These are phyloP conservation scores for Rhodocollybia butyracea DNA, from an alignment of 768 basidiomycete species.

Conservation along the genomic window DNA sequence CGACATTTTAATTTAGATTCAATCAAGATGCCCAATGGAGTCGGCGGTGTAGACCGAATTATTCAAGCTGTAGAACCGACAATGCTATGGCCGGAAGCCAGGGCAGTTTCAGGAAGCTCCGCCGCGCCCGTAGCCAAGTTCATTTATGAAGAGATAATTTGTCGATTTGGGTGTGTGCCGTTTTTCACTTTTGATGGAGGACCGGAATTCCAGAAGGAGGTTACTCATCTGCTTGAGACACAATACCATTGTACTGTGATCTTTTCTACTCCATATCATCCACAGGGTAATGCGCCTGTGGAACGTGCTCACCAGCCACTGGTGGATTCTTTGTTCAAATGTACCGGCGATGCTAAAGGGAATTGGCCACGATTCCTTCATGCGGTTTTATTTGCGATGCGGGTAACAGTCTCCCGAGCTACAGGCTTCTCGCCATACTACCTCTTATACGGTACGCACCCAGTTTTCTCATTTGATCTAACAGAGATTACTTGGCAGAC, in stretches of 20 bases:
- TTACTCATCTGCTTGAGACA: slow-evolving; percentile 13
- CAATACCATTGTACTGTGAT: slow-evolving; percentile 23
- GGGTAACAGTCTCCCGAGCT: too few relatives aligned
- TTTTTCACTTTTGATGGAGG: slow-evolving; percentile 25
- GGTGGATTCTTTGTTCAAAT: slow-evolving; percentile 16
- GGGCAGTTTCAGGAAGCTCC: slow-evolving; percentile 8
- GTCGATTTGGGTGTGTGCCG: slow-evolving; percentile 18
- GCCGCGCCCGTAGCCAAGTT: slow-evolving; percentile 21
- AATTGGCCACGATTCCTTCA: slow-evolving; percentile 25
- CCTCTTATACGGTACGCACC: too few relatives aligned
- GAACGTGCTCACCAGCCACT: slow-evolving; percentile 27
- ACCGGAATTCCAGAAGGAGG: slow-evolving; percentile 24
- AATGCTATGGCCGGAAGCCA: slow-evolving; percentile 21
- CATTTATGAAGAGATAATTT: slow-evolving; percentile 26
- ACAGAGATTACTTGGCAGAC: too few relatives aligned
- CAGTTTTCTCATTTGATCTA: too few relatives aligned
- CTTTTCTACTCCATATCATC: slow-evolving; percentile 24
- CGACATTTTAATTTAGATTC: slow-evolving; percentile 27
- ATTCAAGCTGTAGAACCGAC: slow-evolving; percentile 21
- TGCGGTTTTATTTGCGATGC: slow-evolving; percentile 20
- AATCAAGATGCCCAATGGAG: slow-evolving; percentile 24
- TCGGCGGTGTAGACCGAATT: slow-evolving; percentile 19
- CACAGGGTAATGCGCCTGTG: slow-evolving; percentile 25
- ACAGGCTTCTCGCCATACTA: too few relatives aligned
- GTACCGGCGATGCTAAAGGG: slow-evolving; percentile 13